Conservation (phyloP, 1,284 basidiomycete genomes). For the Mycena sp. region DNA sequence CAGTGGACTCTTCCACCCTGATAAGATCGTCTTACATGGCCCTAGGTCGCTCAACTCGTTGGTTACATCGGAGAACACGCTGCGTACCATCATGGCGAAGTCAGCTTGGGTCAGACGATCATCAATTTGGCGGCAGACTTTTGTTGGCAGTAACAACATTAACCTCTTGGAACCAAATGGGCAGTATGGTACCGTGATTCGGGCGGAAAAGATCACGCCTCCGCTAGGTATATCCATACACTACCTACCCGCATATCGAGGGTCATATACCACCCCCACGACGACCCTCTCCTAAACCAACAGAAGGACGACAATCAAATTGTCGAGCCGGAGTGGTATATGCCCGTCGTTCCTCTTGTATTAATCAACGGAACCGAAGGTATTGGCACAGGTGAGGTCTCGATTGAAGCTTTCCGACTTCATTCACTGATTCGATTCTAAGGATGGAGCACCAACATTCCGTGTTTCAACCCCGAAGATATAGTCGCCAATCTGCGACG, state of each 20-base stretch:
- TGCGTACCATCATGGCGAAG: constrained; percentile 97
- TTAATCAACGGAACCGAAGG: constrained; percentile 97
- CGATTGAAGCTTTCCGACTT: constrained; percentile 3
- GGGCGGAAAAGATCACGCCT: constrained; percentile 96
- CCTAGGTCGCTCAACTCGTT: constrained; percentile 91
- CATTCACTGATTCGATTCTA: constrained; percentile 7
- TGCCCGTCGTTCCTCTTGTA: constrained; percentile 91
- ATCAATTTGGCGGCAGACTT: constrained; percentile 95
- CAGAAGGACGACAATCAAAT: constrained; percentile 88
- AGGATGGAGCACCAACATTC: constrained; percentile 97
- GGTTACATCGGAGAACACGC: constrained; percentile 96
- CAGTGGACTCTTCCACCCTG: no score
- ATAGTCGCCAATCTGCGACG: constrained; percentile 90
- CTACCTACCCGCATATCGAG: constrained; percentile 83
- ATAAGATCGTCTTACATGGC: constrained; percentile 4
- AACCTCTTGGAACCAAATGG: constrained; percentile 92
- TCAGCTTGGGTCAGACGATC: constrained; percentile 88
- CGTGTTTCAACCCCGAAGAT: constrained; percentile 93
- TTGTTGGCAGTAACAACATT: constrained; percentile 96
- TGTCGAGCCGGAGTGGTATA: constrained; percentile 97
- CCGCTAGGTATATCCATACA: constrained; percentile 97
- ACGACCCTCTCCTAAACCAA: constrained; percentile 88
- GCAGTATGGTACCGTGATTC: constrained; percentile 95
- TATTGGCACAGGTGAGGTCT: constrained; percentile 88
- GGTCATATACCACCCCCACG: constrained; percentile 82